phyloP scores from a whole-genome alignment of 2,329 filamentous ascomycete species.

The Aspergillus sp. region DNA sequence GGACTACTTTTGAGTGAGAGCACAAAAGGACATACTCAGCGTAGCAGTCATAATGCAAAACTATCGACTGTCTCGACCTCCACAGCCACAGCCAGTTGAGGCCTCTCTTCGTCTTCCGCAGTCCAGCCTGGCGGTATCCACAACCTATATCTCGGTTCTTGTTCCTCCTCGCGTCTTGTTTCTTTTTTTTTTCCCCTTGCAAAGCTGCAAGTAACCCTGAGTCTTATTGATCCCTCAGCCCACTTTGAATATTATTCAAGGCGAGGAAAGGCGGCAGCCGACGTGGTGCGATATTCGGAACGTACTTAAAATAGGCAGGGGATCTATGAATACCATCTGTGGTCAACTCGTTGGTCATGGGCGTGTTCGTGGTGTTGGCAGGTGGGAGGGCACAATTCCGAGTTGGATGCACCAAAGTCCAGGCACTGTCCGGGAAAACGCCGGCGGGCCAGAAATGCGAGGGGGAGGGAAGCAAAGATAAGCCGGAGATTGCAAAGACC shows the following conservation, averaged over 20 bases:
- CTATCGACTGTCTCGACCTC: slow-evolving; percentile 26
- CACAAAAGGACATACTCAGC: slow-evolving; percentile 40
- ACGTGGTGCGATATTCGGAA: background rate
- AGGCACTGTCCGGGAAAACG: slow-evolving; percentile 11
- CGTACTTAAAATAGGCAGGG: background rate
- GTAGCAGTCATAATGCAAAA: slow-evolving; percentile 44
- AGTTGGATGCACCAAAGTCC: background rate
- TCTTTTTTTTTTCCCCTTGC: slow-evolving; percentile 8
- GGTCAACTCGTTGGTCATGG: background rate
- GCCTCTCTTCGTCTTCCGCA: slow-evolving; percentile 16
- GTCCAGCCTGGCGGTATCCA: slow-evolving; percentile 8
- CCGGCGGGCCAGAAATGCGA: slow-evolving; percentile 3
- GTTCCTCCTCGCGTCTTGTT: slow-evolving; percentile 7
- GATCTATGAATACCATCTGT: background rate
- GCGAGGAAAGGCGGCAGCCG: background rate
- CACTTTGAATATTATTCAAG: slow-evolving; percentile 8
- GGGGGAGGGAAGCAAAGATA: slow-evolving; percentile 3
- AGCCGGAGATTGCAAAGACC: background rate
- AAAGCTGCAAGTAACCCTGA: slow-evolving; percentile 7
- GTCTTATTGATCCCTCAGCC: slow-evolving; percentile 7
- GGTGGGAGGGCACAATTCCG: slow-evolving; percentile 11
- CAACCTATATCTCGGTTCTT: background rate
- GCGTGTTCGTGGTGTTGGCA: background rate
- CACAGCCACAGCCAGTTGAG: slow-evolving; percentile 29
- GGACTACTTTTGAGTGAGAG: slow-evolving; percentile 19